A percentile compares a stretch with the other conserved stretches of the same genome.
Evolutionary conservation across 1,139 yeast genomes (phyloP).

Genomic region (Sugiyamaella neomexicana): DNA sequence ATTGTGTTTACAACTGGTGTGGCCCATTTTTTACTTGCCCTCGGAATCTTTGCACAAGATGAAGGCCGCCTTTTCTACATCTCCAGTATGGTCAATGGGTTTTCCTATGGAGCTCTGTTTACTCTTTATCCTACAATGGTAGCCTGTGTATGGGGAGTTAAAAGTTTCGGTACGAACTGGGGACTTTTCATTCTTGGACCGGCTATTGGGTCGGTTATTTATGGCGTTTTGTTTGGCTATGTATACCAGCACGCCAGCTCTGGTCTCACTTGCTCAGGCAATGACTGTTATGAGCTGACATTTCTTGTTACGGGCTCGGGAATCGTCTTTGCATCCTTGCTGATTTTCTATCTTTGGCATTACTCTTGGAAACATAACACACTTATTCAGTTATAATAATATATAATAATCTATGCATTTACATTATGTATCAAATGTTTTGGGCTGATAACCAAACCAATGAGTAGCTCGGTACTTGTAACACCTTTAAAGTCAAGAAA

Average conservation of each 20-base stretch:
- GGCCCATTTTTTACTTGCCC: slow-evolving; percentile 33
- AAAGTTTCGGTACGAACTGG: slow-evolving; percentile 89
- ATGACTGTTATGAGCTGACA: slow-evolving; percentile 31
- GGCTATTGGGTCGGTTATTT: slow-evolving; percentile 75
- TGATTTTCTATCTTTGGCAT: slow-evolving; percentile 27
- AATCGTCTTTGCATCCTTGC: slow-evolving; percentile 25
- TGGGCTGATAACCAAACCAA: too few species aligned
- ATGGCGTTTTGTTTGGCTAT: slow-evolving; percentile 70
- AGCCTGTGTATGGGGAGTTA: slow-evolving; percentile 85
- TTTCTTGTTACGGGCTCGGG: slow-evolving; percentile 31
- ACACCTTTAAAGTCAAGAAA: neutral
- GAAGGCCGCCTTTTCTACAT: slow-evolving; percentile 34
- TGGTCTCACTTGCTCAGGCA: slow-evolving; percentile 27
- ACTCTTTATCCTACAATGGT: slow-evolving; percentile 82
- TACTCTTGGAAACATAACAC: slow-evolving; percentile 26
- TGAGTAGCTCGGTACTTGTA: too few species aligned
- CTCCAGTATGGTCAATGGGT: slow-evolving; percentile 61
- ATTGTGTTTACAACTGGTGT: slow-evolving; percentile 32
- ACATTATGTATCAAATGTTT: too few species aligned
- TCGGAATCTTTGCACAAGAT: slow-evolving; percentile 44
- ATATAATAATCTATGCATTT: slow-evolving; percentile 3
- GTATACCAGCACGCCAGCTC: slow-evolving; percentile 50
- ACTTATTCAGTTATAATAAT: slow-evolving; percentile 19
- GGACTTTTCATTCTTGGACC: slow-evolving; percentile 91
- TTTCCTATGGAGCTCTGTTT: slow-evolving; percentile 79